phyloP scores from a whole-genome alignment of 75 land plant species.

The Cupressus sempervirens region DNA sequence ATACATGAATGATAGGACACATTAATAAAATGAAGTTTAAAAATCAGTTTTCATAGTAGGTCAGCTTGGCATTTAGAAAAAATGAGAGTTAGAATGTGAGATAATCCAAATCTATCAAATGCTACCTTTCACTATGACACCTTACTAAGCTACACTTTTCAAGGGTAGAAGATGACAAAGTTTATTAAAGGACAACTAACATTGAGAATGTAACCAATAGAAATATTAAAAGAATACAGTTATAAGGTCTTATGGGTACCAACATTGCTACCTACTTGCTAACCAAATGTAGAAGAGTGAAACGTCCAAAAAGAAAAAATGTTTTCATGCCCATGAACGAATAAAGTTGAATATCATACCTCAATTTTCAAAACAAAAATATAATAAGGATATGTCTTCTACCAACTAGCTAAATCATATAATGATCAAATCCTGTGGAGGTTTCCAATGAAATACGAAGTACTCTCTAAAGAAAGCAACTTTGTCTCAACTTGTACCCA shows the following conservation, averaged over 20 bases:
- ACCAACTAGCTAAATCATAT: too few relatives aligned
- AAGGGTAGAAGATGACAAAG: neutral
- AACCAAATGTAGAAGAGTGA: neutral
- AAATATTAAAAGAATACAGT: neutral
- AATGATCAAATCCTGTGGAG: too few relatives aligned
- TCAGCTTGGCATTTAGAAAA: neutral
- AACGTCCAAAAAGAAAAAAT: too few relatives aligned
- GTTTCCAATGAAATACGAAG: too few relatives aligned
- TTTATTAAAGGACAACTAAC: neutral
- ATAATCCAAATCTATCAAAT: neutral
- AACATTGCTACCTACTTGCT: neutral
- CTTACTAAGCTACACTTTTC: neutral
- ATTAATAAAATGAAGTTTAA: neutral
- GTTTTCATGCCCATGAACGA: neutral
- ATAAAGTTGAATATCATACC: neutral
- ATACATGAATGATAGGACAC: neutral
- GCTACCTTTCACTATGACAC: neutral
- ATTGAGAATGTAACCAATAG: neutral
- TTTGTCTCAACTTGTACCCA: neutral
- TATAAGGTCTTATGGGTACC: neutral
- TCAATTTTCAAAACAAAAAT: neutral
- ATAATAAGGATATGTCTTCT: neutral
- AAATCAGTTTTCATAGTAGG: neutral
- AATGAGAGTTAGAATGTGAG: neutral
- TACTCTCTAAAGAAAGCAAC: too few relatives aligned